Percentiles rank a stretch among this genome's conserved stretches.
Conservation (phyloP, 2,329 filamentous ascomycete genomes). For the Sclerotinia minor region DNA sequence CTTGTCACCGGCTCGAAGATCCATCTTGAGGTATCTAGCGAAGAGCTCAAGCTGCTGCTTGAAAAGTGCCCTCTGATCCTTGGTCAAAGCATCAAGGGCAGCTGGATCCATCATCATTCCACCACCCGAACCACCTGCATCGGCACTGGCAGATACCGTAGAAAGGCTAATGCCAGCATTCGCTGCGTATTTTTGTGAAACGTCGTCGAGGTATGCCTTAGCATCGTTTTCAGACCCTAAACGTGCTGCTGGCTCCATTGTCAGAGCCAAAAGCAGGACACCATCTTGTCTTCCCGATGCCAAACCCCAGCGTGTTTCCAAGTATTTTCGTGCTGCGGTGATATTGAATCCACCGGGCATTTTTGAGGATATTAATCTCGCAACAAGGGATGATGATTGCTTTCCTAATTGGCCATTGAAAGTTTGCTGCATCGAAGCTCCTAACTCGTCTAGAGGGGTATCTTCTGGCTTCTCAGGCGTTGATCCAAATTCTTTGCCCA, state of each 20-base stretch:
- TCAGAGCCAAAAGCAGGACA: constrained; percentile 82
- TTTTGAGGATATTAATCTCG: constrained; percentile 94
- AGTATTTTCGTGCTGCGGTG: constrained; percentile 89
- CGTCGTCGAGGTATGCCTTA: constrained; percentile 87
- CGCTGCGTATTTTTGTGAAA: constrained; percentile 84
- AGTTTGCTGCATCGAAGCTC: constrained; percentile 94
- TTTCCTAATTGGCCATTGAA: constrained; percentile 98
- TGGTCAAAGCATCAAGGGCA: constrained; percentile 93
- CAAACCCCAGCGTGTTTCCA: constrained; percentile 92
- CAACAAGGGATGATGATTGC: constrained; percentile 89
- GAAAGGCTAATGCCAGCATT: constrained; percentile 82
- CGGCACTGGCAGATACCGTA: constrained; percentile 71
- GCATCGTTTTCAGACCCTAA: constrained; percentile 87
- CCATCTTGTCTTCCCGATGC: constrained; percentile 86
- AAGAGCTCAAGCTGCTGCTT: constrained; percentile 97
- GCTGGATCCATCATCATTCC: constrained; percentile 99
- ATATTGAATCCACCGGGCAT: constrained; percentile 99
- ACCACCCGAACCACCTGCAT: constrained; percentile 65
- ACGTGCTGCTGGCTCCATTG: constrained; percentile 87
- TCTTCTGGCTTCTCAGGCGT: constrained; percentile 99
- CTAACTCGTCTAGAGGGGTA: constrained; percentile 90
- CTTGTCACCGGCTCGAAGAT: constrained; percentile 95
- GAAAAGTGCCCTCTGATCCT: constrained; percentile 93
- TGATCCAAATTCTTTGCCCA: constrained; percentile 97
- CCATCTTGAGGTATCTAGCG: constrained; percentile 94